These are phyloP conservation scores for Eucalyptus dawsonii DNA, from an alignment of 345 rosid genomes.

Conservation along the genomic window DNA sequence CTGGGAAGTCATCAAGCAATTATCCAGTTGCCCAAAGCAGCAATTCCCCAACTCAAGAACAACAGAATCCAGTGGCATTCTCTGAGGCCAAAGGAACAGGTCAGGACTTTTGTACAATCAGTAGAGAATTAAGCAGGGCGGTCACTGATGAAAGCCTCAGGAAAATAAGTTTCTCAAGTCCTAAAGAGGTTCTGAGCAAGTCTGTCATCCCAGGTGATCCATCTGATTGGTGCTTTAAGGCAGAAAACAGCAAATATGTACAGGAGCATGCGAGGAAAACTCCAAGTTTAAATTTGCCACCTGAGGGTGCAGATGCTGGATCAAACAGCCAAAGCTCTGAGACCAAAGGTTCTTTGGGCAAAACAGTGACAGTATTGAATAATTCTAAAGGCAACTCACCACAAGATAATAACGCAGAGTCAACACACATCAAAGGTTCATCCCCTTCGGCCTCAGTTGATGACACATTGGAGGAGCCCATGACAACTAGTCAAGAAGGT, in stretches of 20 bases:
- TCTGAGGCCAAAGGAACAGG: background rate
- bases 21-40: background rate
- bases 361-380: background rate
- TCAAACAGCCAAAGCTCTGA: background rate
- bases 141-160: background rate
- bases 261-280: background rate
- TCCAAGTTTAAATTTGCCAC: background rate
- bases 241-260: background rate
- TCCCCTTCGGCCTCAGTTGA: background rate
- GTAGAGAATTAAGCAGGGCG: background rate
- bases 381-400: background rate
- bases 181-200: background rate
- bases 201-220: background rate
- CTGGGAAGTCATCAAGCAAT: background rate
- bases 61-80: background rate
- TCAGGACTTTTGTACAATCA: background rate
- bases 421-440: background rate
- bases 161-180: background rate
- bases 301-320: background rate
- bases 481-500: background rate
- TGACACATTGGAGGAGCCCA: background rate
- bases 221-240: background rate
- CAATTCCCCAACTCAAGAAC: background rate
- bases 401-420: background rate
- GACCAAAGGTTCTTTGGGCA: background rate